Percentiles rank a stretch among this genome's conserved stretches.
These are phyloP conservation scores for Curvularia lunata DNA, from an alignment of 2,329 filamentous ascomycete species.

Conservation along the genomic window DNA sequence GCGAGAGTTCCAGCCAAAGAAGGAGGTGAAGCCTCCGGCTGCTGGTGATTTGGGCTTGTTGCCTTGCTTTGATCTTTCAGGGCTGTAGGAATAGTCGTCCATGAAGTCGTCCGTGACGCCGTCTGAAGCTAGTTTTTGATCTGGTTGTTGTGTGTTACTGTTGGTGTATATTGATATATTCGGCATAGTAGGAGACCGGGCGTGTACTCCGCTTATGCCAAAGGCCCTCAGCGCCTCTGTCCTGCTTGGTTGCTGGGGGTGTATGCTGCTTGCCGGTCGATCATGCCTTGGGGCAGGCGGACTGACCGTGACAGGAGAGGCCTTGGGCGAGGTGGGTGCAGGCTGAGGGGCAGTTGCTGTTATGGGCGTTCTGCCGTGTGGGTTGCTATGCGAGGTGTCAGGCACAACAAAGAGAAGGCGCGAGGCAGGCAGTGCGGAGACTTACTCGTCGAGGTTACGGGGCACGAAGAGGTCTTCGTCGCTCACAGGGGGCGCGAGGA, in stretches of 20 bases:
- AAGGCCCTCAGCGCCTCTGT: slow-evolving; percentile 34
- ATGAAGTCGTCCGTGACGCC: slow-evolving; percentile 48
- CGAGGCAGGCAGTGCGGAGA: slow-evolving; percentile 3
- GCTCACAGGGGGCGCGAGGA: slow-evolving; percentile 42
- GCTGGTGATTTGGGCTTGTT: slow-evolving; percentile 54
- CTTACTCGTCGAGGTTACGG: slow-evolving; percentile 50
- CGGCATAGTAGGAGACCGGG: slow-evolving; percentile 48
- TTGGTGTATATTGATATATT: slow-evolving; percentile 46
- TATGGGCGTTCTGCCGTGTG: slow-evolving; percentile 44
- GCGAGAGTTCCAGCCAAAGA: slow-evolving; percentile 70
- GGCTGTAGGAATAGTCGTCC: slow-evolving; percentile 44
- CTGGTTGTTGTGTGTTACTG: slow-evolving; percentile 32
- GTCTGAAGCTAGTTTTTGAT: slow-evolving; percentile 46
- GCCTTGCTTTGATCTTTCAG: slow-evolving; percentile 30
- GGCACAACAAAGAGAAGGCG: slow-evolving; percentile 11
- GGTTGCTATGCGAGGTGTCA: slow-evolving; percentile 39
- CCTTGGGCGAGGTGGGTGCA: slow-evolving; percentile 30
- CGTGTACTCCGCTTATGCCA: slow-evolving; percentile 31
- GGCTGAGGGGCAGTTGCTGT: slow-evolving; percentile 33
- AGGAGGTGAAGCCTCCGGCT: slow-evolving; percentile 64
- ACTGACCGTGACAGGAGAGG: slow-evolving; percentile 14
- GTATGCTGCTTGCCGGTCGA: slow-evolving; percentile 44
- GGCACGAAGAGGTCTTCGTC: slow-evolving; percentile 45
- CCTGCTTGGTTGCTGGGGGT: slow-evolving; percentile 35
- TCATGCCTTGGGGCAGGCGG: slow-evolving; percentile 43